phyloP scores from a whole-genome alignment of 2,329 filamentous ascomycete species.

The Leptodontidium sp. region DNA sequence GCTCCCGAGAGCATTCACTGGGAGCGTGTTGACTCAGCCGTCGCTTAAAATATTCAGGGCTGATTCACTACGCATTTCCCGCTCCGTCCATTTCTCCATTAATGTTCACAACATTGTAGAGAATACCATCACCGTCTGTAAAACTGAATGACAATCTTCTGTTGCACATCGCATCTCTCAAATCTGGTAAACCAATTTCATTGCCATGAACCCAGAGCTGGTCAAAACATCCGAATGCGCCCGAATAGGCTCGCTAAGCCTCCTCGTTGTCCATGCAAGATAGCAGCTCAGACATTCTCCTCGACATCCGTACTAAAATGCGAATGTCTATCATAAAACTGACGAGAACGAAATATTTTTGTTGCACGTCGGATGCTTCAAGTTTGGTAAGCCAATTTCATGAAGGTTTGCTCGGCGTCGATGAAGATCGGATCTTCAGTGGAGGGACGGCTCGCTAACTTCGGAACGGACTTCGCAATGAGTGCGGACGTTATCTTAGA shows the following conservation, averaged over 20 bases:
- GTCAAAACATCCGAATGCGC: not conserved
- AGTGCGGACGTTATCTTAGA: not conserved
- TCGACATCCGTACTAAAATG: not conserved
- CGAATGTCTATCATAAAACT: not conserved
- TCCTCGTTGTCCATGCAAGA: constrained; percentile 2
- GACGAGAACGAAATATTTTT: not conserved
- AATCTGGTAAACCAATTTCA: constrained; percentile 2
- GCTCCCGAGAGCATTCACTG: not conserved
- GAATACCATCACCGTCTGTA: not conserved
- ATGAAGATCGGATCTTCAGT: not conserved
- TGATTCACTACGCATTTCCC: not conserved
- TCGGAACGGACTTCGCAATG: not conserved
- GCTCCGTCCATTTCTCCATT: not conserved
- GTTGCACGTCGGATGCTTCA: constrained; percentile 6
- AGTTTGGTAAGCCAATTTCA: constrained; percentile 10
- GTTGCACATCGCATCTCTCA: not conserved
- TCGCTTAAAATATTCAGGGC: not conserved
- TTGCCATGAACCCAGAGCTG: not conserved
- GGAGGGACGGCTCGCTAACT: not conserved
- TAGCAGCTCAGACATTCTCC: too few species aligned
- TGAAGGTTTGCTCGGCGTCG: not conserved
- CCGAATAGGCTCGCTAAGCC: not conserved
- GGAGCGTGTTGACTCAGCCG: not conserved
- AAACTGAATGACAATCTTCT: not conserved
- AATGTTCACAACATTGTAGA: not conserved